Evolutionary conservation across 2,329 filamentous ascomycete genomes (phyloP).

Genomic region (Emmonsiellopsis sp.): DNA sequence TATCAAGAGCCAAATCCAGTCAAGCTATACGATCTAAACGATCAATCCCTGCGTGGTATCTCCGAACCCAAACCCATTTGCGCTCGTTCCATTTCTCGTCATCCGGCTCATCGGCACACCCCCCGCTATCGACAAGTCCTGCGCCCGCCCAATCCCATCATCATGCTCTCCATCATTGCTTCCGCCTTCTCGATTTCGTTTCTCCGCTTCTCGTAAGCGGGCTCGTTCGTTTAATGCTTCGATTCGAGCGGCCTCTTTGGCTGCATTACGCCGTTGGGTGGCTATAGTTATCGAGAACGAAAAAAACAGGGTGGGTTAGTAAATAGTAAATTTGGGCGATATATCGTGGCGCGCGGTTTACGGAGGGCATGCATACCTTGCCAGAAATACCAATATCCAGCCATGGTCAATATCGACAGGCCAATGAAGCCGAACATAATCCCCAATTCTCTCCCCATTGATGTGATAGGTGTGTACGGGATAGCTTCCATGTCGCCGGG

Average conservation of each 20-base stretch:
- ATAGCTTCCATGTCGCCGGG: slow-evolving; percentile 3
- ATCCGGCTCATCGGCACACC: neutral
- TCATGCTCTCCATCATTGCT: neutral
- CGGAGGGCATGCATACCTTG: slow-evolving; percentile 1
- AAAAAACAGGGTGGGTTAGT: neutral
- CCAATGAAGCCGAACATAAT: slow-evolving; percentile 31
- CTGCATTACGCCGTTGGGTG: slow-evolving; percentile 17
- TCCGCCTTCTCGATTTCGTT: neutral
- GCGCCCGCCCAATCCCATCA: slow-evolving; percentile 1
- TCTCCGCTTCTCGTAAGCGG: slow-evolving; percentile 5
- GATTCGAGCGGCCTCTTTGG: slow-evolving; percentile 24
- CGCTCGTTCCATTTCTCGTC: slow-evolving; percentile 8
- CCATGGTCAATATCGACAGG: slow-evolving; percentile 18
- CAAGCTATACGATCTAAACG: slow-evolving; percentile 1
- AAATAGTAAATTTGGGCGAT: neutral
- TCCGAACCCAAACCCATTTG: slow-evolving; percentile 8
- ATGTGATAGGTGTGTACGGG: slow-evolving; percentile 20
- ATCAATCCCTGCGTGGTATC: slow-evolving; percentile 9
- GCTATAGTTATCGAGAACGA: slow-evolving; percentile 8
- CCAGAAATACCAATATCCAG: slow-evolving; percentile 4
- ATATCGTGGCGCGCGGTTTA: neutral
- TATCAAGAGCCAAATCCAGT: neutral
- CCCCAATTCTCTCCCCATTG: slow-evolving; percentile 28
- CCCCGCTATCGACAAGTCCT: neutral
- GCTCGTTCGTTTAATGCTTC: slow-evolving; percentile 17